Conservation (phyloP, 2,329 filamentous ascomycete species). For the Chlorencoelia australis region DNA sequence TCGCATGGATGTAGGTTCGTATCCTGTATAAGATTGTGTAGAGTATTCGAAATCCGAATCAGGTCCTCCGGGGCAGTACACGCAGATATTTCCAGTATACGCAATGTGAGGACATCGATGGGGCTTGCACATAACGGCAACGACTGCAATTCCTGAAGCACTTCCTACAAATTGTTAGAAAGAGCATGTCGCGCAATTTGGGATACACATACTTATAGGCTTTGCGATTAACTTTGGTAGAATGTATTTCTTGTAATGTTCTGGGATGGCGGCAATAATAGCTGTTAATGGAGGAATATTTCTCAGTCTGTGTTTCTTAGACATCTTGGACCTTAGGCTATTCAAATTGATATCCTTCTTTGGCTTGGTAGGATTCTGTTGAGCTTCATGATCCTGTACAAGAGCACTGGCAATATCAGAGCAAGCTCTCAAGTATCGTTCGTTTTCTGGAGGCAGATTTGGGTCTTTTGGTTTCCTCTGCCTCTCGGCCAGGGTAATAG, state of each 20-base stretch:
- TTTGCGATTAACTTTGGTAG: constrained; percentile 93
- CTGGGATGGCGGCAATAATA: constrained; percentile 96
- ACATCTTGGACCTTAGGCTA: constrained; percentile 70
- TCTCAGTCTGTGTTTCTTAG: constrained; percentile 85
- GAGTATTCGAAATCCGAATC: constrained; percentile 99
- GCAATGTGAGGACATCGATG: constrained; percentile 96
- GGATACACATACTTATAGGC: constrained; percentile 64
- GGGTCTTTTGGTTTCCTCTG: constrained; percentile 52
- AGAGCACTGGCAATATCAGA: constrained; percentile 89
- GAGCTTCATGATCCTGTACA: constrained; percentile 86
- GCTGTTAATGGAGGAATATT: constrained; percentile 87
- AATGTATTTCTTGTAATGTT: constrained; percentile 99
- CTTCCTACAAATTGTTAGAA: constrained; percentile 48
- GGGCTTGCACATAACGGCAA: constrained; percentile 99
- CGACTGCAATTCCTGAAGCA: constrained; percentile 92
- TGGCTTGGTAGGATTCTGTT: constrained; percentile 60
- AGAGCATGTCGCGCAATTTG: constrained; percentile 2
- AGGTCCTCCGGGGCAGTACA: constrained; percentile 94
- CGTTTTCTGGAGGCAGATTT: constrained; percentile 82
- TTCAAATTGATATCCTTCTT: constrained; percentile 91
- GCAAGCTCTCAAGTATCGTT: constrained; percentile 87
- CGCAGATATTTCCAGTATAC: constrained; percentile 97
- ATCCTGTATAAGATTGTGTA: constrained; percentile 96
- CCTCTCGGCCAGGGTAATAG: constrained; percentile 42
- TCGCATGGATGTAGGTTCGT: constrained; percentile 97